Evolutionary conservation across 179 eudicot species (phyloP).

Genomic region (Actinidia arguta): DNA sequence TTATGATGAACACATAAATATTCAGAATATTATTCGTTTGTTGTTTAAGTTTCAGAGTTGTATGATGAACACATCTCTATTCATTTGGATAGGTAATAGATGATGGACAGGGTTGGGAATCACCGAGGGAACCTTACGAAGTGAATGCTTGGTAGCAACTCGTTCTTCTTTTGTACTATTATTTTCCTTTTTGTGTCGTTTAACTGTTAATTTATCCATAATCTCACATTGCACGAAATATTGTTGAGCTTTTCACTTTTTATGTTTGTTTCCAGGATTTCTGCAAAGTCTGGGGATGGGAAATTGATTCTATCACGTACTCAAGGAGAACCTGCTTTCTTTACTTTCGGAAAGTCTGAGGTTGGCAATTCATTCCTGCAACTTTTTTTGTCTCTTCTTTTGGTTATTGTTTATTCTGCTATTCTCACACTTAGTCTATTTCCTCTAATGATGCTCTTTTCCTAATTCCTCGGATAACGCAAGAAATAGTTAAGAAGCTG

Average conservation of each 20-base stretch:
- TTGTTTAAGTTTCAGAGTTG: neutral
- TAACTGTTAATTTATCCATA: neutral
- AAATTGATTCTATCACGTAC: conserved; percentile 60
- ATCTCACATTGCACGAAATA: neutral
- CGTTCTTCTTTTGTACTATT: conserved; percentile 11
- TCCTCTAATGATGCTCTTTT: neutral
- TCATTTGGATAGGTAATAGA: conserved; percentile 57
- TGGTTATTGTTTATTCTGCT: conserved; percentile 1
- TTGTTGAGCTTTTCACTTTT: neutral
- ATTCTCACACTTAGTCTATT: neutral
- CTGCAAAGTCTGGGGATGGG: conserved; percentile 84
- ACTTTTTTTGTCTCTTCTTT: neutral
- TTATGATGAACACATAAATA: no score
- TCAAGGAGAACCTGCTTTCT: conserved; percentile 76
- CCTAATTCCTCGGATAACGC: neutral
- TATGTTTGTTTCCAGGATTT: conserved; percentile 58
- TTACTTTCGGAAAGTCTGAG: conserved; percentile 94
- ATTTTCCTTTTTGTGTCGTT: neutral
- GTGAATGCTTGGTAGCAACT: conserved; percentile 77
- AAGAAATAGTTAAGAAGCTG: neutral
- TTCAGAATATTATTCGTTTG: neutral
- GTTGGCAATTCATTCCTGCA: conserved; percentile 43
- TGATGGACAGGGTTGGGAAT: conserved; percentile 98
- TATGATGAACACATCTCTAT: conserved; percentile 19
- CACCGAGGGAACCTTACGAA: conserved; percentile 98